Percentiles rank a stretch among this genome's conserved stretches.
phyloP scores from a whole-genome alignment of 2,329 filamentous ascomycete genomes.

The Grosmannia clavigera region DNA sequence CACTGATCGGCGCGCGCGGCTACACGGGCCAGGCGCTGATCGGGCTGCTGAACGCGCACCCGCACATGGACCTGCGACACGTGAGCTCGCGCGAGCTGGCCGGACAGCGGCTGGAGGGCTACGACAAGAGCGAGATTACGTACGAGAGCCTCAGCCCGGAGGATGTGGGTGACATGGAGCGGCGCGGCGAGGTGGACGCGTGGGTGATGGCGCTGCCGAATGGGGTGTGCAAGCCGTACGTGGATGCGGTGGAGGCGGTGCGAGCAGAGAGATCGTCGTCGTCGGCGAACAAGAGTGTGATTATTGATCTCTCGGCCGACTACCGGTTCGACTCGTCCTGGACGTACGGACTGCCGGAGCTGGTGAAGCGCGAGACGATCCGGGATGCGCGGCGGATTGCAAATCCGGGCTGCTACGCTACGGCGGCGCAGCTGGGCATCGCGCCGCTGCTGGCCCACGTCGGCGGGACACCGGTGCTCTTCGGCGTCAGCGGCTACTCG shows the following conservation, averaged over 20 bases:
- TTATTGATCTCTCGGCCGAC: constrained; percentile 93
- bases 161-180: constrained; percentile 74
- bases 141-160: constrained; percentile 87
- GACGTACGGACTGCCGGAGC: constrained; percentile 85
- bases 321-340: constrained; percentile 78
- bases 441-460: constrained; percentile 67
- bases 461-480: constrained; percentile 67
- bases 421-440: constrained; percentile 81
- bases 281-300: constrained; percentile 49
- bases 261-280: constrained; percentile 27
- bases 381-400: constrained; percentile 69
- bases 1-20: constrained; percentile 80
- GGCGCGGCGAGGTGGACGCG: constrained; percentile 75
- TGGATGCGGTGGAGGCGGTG: constrained; percentile 71
- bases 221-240: constrained; percentile 84
- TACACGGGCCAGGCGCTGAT: constrained; percentile 91
- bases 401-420: constrained; percentile 93
- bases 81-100: constrained; percentile 88
- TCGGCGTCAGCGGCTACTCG: constrained; percentile 88
- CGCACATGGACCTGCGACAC: constrained; percentile 77
- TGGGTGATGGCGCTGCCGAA: constrained; percentile 98
- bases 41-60: constrained; percentile 74
- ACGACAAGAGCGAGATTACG: constrained; percentile 79
- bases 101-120: constrained; percentile 77
- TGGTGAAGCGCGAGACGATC: constrained; percentile 65